Conservation (phyloP, 2,329 filamentous ascomycete species). For the Chaetomium sp. region DNA sequence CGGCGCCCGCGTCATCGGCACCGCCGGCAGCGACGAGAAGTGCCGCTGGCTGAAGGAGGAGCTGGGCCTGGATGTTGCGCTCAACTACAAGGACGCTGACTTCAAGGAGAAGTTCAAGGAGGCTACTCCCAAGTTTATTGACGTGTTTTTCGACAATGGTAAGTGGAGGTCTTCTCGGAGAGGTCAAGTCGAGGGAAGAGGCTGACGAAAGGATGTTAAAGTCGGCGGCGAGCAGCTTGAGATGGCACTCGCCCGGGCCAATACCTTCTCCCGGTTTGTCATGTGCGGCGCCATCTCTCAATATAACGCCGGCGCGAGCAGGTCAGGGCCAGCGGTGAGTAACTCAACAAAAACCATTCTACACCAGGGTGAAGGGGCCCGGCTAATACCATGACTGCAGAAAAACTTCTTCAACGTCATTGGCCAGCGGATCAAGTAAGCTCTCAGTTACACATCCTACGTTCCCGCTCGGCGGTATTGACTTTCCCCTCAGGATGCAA, state of each 20-base stretch:
- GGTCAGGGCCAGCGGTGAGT: constrained; percentile 56
- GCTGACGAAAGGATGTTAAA: constrained; percentile 33
- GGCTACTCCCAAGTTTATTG: constrained; percentile 58
- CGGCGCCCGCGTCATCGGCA: constrained; percentile 56
- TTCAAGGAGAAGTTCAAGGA: constrained; percentile 55
- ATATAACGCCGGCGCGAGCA: constrained; percentile 60
- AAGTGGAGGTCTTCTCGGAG: not conserved
- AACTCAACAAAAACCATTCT: not conserved
- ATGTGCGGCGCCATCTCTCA: constrained; percentile 72
- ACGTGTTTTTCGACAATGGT: constrained; percentile 72
- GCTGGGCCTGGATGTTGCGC: constrained; percentile 57
- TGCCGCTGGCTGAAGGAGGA: constrained; percentile 57
- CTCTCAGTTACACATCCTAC: constrained; percentile 30
- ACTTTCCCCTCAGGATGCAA: constrained; percentile 50
- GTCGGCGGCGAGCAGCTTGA: constrained; percentile 73
- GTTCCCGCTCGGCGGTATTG: constrained; percentile 33
- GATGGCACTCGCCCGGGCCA: constrained; percentile 64
- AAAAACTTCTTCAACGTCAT: constrained; percentile 39
- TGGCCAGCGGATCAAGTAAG: constrained; percentile 52
- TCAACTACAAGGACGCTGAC: constrained; percentile 58
- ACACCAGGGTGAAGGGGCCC: not conserved
- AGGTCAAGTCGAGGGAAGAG: not conserved
- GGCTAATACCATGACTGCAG: constrained; percentile 26
- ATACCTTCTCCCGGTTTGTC: constrained; percentile 64
- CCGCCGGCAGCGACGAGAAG: constrained; percentile 60